These are phyloP conservation scores for Pichia norvegensis DNA, from an alignment of 1,139 yeast species.

Conservation along the genomic window DNA sequence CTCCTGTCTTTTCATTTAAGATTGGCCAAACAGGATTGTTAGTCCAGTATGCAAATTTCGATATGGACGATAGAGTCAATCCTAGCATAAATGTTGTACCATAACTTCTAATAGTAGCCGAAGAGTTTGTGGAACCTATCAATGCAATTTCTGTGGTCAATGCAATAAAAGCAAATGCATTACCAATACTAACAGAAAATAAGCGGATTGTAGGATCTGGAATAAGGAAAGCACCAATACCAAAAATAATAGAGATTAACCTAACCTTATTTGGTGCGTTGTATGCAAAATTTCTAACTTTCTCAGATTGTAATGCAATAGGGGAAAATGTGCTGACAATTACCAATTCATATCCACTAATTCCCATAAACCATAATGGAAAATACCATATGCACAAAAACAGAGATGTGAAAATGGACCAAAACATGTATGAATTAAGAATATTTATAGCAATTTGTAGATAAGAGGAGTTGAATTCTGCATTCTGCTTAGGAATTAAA, in stretches of 20 bases:
- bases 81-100: conserved; percentile 65
- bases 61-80: conserved; percentile 58
- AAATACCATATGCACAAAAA: conserved; percentile 91
- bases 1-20: conserved; percentile 80
- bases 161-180: conserved; percentile 54
- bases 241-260: conserved; percentile 52
- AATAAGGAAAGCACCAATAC: conserved; percentile 68
- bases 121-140: conserved; percentile 37
- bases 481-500: conserved; percentile 17
- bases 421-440: conserved; percentile 62
- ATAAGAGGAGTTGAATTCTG: conserved; percentile 29
- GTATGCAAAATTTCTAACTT: conserved; percentile 37
- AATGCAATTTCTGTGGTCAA: conserved; percentile 47
- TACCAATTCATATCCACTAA: conserved; percentile 84
- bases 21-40: conserved; percentile 97
- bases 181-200: conserved; percentile 57
- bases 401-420: conserved; percentile 77
- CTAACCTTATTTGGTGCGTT: conserved; percentile 46
- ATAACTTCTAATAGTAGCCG: conserved; percentile 39
- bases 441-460: conserved; percentile 40
- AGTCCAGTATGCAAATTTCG: conserved; percentile 70
- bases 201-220: conserved; percentile 64
- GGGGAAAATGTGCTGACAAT: conserved; percentile 43
- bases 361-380: conserved; percentile 97
- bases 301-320: conserved; percentile 46